Evolutionary conservation across 192 early-diverging fungal species (phyloP), one percentile per base, ranked within the genome.

Genomic region (Rhizophagus clarus): DNA sequence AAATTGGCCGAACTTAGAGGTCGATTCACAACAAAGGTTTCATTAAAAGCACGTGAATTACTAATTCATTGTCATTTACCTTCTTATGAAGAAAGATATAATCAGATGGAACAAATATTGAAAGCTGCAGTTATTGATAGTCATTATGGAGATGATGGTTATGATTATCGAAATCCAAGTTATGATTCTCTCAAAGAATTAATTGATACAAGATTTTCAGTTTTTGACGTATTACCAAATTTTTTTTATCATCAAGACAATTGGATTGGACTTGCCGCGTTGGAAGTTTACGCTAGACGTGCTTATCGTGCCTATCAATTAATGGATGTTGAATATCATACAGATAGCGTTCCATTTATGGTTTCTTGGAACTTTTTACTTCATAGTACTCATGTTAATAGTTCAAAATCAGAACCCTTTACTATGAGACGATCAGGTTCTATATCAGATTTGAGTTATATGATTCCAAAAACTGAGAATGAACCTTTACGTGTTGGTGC

Each of bases 271-370:
- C 84, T 96, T 80, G 93, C 95, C 1, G 97, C 98, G 28, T 89
- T 98, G 42, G 97, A 98, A 90, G 96, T 97, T 17, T 99, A 99
- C 82, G 94, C 95, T 72, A 91, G 97, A 74, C 97, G 97, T 79
- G 96, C 98, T 7, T 97, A 98, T 92, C 96, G 98, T 82, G 96
- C 96, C 51, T 99, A 99, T 88, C 91, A 95, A 81, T 92, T 99
- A 64, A 90, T 94, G 49, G 93, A 92, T 73, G 91, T 97, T 84
- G 91, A 93, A 84, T 93, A 93, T 74, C 79, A 88, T 76, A 87
- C 92, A 34, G 91, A 92, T 56, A 82, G 85, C 24, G 74, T 83
- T 28, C 93, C 94, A 22, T 90, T 91, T 69, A 87, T 93, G 74
- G 85, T 95, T 80, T 89, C 92, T 61, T 95, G 93, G 94, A 90